Conservation (phyloP, 345 rosid genomes). For the Citrus hindsii region DNA sequence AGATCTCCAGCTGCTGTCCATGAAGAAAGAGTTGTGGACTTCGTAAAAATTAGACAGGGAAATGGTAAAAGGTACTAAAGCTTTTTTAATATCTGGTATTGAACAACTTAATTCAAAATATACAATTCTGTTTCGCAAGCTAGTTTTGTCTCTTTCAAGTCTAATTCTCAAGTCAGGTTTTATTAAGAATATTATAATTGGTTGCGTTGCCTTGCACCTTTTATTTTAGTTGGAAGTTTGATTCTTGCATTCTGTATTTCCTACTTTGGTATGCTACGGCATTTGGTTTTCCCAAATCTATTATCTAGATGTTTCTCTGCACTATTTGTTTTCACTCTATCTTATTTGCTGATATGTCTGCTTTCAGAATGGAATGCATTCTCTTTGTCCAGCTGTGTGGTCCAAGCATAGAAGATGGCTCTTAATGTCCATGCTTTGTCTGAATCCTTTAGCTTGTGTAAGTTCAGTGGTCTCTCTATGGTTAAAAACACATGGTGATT, state of each 20-base stretch:
- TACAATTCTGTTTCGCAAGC: not conserved
- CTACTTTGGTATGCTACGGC: not conserved
- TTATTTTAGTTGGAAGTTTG: not conserved
- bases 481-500: not conserved
- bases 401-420: constrained; percentile 98
- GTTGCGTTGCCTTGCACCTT: not conserved
- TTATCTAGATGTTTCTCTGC: constrained; percentile 3
- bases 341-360: constrained; percentile 14
- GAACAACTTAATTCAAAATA: not conserved
- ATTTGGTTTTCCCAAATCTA: not conserved
- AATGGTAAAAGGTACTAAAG: not conserved
- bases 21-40: not conserved
- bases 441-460: constrained; percentile 90
- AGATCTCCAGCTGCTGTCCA: not conserved
- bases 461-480: constrained; percentile 28
- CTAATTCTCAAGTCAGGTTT: not conserved
- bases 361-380: constrained; percentile 90
- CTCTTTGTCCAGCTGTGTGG: constrained; percentile 96
- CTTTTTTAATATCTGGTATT: not conserved
- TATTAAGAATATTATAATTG: not conserved
- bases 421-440: constrained; percentile 95
- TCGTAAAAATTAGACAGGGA: not conserved
- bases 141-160: not conserved
- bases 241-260: not conserved
- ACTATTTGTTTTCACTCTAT: not conserved